These are phyloP conservation scores for Begonia fuchsioides DNA, from an alignment of 306 rosid genomes.

Conservation along the genomic window DNA sequence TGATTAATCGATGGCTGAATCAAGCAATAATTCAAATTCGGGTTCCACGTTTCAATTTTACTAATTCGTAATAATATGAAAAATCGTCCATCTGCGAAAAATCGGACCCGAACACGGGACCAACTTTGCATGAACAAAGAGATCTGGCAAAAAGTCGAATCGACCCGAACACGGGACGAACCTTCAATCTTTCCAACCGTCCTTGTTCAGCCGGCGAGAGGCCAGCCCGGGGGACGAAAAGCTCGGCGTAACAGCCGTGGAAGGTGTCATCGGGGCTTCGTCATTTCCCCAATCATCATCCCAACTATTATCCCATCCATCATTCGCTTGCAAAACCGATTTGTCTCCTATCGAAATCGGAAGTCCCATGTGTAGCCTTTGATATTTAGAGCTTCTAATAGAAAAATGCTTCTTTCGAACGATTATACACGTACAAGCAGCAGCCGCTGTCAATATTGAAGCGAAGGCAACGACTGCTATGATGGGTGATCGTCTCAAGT, in stretches of 20 bases:
- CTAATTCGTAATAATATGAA: too few species aligned
- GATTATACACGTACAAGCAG: slow-evolving; percentile 17
- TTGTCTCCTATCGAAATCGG: slow-evolving; percentile 19
- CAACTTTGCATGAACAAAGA: too few species aligned
- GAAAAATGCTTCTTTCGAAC: slow-evolving; percentile 12
- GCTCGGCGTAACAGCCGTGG: slow-evolving; percentile 26
- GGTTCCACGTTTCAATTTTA: too few species aligned
- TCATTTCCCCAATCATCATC: slow-evolving; percentile 34
- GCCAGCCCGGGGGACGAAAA: slow-evolving; percentile 30
- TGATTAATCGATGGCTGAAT: too few species aligned
- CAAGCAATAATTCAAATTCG: too few species aligned
- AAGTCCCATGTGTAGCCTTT: slow-evolving; percentile 25
- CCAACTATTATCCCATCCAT: slow-evolving; percentile 42
- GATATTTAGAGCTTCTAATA: slow-evolving; percentile 13
- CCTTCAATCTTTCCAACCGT: slow-evolving; percentile 30
- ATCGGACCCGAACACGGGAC: too few species aligned
- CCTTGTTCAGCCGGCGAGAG: slow-evolving; percentile 29
- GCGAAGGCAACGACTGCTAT: slow-evolving; percentile 13
- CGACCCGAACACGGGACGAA: too few species aligned
- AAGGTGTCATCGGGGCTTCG: slow-evolving; percentile 31
- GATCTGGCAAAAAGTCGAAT: too few species aligned
- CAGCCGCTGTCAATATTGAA: slow-evolving; percentile 13
- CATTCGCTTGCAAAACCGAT: slow-evolving; percentile 10
- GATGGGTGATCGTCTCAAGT: slow-evolving; percentile 11
- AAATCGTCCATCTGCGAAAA: too few species aligned